A percentile compares a stretch with the other conserved stretches of the same genome.
phyloP scores from a whole-genome alignment of 2,329 filamentous ascomycete species.

The Colletotrichum kahawae region DNA sequence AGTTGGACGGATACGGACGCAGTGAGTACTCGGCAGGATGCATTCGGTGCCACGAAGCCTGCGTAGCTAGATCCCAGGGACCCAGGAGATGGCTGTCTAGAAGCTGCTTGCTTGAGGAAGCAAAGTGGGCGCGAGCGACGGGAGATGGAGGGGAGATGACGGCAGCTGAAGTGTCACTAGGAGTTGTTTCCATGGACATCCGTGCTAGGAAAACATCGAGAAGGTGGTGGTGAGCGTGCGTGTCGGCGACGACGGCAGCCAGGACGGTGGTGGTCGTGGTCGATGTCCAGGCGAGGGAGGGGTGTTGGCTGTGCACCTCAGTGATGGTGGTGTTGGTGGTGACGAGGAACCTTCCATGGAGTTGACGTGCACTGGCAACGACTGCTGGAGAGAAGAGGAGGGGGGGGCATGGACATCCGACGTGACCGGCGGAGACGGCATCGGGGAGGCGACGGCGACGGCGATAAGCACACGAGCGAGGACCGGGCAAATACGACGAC shows the following conservation, averaged over 20 bases:
- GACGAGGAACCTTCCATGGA: neutral
- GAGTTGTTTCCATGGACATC: conserved; percentile 5
- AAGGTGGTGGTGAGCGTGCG: neutral
- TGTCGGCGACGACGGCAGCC: neutral
- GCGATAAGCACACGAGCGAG: neutral
- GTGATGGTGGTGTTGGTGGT: neutral
- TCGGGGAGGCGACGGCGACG: neutral
- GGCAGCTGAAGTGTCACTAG: conserved; percentile 3
- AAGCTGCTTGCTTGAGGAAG: neutral
- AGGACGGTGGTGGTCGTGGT: neutral
- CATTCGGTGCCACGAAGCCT: conserved; percentile 9
- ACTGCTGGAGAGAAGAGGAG: neutral
- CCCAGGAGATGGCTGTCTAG: neutral
- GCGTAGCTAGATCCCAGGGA: neutral
- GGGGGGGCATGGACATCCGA: neutral
- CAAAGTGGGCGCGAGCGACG: neutral
- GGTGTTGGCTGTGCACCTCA: neutral
- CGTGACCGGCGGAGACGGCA: neutral
- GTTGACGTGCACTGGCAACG: neutral
- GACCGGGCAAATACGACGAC: neutral
- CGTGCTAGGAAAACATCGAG: neutral
- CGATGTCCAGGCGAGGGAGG: neutral
- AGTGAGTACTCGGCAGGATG: conserved; percentile 7
- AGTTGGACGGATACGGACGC: conserved; percentile 15
- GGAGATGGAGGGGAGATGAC: neutral